Percentiles rank a stretch among this genome's conserved stretches.
Conservation (phyloP, 768 basidiomycete genomes). For the Leccinum longicurvipes region DNA sequence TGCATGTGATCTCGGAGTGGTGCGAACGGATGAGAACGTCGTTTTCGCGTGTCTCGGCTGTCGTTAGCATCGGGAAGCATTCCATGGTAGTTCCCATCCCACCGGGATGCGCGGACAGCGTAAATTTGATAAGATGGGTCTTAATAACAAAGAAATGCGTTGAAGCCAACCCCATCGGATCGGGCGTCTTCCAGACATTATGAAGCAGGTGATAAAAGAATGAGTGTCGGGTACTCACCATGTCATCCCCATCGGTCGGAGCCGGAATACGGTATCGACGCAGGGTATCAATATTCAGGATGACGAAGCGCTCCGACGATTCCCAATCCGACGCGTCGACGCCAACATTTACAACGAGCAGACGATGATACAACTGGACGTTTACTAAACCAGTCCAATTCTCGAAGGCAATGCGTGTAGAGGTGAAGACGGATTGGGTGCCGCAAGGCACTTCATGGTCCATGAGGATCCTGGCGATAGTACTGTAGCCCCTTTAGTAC, state of each 20-base stretch:
- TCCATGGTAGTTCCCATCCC: slow-evolving; percentile 2
- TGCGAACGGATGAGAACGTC: slow-evolving; percentile 2
- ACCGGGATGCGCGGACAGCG: not conserved
- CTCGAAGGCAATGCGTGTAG: not conserved
- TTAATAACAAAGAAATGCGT: slow-evolving; percentile 5
- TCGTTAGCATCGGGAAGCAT: slow-evolving; percentile 5
- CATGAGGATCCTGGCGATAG: slow-evolving; percentile 2
- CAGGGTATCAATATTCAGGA: slow-evolving; percentile 4
- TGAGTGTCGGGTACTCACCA: not conserved
- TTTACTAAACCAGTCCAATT: slow-evolving; percentile 1
- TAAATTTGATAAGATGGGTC: slow-evolving; percentile 6
- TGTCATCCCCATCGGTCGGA: not conserved
- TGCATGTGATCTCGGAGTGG: not conserved
- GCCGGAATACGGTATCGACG: slow-evolving; percentile 1
- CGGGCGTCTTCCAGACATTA: not conserved
- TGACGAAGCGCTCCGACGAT: not conserved
- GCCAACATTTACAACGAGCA: slow-evolving; percentile 10
- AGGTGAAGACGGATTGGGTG: not conserved
- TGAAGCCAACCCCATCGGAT: not conserved
- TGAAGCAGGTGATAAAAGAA: not conserved
- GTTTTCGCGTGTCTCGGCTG: not conserved
- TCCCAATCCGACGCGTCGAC: slow-evolving; percentile 1
- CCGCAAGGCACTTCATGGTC: not conserved
- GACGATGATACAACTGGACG: slow-evolving; percentile 5
- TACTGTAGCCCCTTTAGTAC: not conserved